Conservation (phyloP, 2,329 filamentous ascomycete species). For the Exophiala lecanii-corni region DNA sequence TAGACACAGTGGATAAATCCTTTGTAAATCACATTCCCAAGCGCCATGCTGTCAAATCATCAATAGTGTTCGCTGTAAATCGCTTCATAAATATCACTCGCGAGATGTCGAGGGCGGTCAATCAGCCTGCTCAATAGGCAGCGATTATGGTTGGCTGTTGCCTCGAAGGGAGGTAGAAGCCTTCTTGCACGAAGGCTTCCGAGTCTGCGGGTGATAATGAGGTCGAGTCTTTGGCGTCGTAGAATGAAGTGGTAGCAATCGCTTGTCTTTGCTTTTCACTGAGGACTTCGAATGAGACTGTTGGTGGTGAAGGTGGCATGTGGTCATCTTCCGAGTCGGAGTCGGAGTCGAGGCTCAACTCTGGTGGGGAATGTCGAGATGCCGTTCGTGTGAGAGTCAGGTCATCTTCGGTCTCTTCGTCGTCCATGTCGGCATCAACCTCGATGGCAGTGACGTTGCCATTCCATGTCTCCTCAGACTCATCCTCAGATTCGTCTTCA, state of each 20-base stretch:
- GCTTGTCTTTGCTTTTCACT: conserved; percentile 50
- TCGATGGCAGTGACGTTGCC: conserved; percentile 55
- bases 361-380: conserved; percentile 64
- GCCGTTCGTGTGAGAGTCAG: conserved; percentile 65
- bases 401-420: conserved; percentile 58
- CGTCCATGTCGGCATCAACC: conserved; percentile 40
- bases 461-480: conserved; percentile 50
- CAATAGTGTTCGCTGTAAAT: conserved; percentile 8
- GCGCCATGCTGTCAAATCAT: conserved; percentile 20
- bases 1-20: background rate
- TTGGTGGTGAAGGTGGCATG: conserved; percentile 66
- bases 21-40: background rate
- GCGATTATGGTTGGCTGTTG: conserved; percentile 44
- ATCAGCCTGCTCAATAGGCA: conserved; percentile 40
- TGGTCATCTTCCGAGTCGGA: conserved; percentile 65
- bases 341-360: conserved; percentile 65
- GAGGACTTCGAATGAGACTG: conserved; percentile 55
- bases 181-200: conserved; percentile 42
- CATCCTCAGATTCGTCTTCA: conserved; percentile 52
- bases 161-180: conserved; percentile 45
- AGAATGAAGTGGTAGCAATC: conserved; percentile 39
- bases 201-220: conserved; percentile 24
- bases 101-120: conserved; percentile 21
- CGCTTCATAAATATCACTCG: conserved; percentile 19
- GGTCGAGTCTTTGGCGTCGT: conserved; percentile 27